Evolutionary conservation across 148 eudicot species (phyloP).

Genomic region (Vaccinium corymbosum): DNA sequence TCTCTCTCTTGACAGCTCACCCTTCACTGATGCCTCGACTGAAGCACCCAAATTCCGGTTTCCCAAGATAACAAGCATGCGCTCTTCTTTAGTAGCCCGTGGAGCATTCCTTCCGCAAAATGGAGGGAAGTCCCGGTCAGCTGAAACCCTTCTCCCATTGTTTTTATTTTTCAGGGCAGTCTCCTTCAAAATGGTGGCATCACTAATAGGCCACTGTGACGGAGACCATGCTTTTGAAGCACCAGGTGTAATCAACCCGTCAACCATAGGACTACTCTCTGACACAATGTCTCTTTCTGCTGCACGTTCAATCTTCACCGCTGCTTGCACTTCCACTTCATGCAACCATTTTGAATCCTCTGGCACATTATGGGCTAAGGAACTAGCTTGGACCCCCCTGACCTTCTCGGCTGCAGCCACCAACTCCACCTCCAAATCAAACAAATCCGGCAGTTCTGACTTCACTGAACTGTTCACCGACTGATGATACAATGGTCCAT

Average conservation of each 20-base stretch:
- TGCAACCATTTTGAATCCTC: constrained; percentile 10
- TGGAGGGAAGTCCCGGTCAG: constrained; percentile 66
- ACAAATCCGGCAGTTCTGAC: constrained; percentile 10
- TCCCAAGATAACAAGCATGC: constrained; percentile 4
- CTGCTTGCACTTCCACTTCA: constrained; percentile 1
- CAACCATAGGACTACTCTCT: constrained; percentile 10
- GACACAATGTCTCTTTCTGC: constrained; percentile 3
- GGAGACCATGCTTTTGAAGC: constrained; percentile 14
- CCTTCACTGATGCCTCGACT: not conserved
- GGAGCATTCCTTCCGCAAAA: constrained; percentile 52
- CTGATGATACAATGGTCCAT: constrained; percentile 17
- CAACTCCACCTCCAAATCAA: constrained; percentile 17
- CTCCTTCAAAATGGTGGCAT: constrained; percentile 16
- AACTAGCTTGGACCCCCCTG: constrained; percentile 2
- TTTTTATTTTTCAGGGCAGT: constrained; percentile 22
- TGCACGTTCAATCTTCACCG: constrained; percentile 5
- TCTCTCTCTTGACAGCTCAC: constrained; percentile 2
- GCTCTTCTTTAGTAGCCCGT: constrained; percentile 22
- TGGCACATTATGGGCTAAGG: not conserved
- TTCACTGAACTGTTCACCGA: constrained; percentile 13
- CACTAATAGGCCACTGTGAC: constrained; percentile 15
- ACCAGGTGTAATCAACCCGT: constrained; percentile 18
- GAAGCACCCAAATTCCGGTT: constrained; percentile 4
- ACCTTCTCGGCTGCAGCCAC: constrained; percentile 7
- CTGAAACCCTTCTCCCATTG: constrained; percentile 53